Evolutionary conservation across 2,329 filamentous ascomycete genomes (phyloP).

Genomic region (Fusarium dlaminii): DNA sequence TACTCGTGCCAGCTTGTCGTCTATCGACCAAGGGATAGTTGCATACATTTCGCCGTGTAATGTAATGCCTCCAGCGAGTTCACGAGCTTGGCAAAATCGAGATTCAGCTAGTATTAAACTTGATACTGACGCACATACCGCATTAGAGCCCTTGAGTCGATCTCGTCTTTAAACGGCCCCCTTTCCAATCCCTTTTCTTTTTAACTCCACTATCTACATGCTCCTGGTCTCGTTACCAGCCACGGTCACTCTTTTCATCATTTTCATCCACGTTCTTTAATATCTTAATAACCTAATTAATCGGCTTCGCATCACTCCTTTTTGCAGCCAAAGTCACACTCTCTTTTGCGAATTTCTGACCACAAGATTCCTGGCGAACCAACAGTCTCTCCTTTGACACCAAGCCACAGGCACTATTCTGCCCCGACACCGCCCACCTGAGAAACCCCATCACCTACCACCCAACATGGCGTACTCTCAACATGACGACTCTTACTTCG

Average conservation of each 20-base stretch:
- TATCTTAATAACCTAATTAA: constrained; percentile 63
- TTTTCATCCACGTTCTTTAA: constrained; percentile 67
- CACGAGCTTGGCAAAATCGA: constrained; percentile 33
- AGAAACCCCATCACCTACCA: constrained; percentile 20
- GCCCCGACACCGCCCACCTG: constrained; percentile 23
- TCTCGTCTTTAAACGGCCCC: constrained; percentile 58
- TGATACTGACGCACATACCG: constrained; percentile 46
- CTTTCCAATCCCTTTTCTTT: constrained; percentile 56
- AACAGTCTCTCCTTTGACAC: constrained; percentile 57
- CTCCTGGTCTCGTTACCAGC: constrained; percentile 58
- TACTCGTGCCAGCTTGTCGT: constrained; percentile 39
- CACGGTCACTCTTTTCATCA: constrained; percentile 67
- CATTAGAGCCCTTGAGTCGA: constrained; percentile 56
- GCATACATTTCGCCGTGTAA: background rate
- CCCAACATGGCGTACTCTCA: constrained; percentile 59
- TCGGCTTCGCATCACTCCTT: constrained; percentile 51
- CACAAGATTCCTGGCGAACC: constrained; percentile 64
- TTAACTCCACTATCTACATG: constrained; percentile 51
- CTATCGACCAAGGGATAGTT: constrained; percentile 44
- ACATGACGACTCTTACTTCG: constrained; percentile 61
- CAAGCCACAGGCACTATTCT: constrained; percentile 37
- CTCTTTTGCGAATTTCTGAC: constrained; percentile 55
- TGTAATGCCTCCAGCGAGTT: background rate
- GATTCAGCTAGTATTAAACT: constrained; percentile 35
- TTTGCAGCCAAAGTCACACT: constrained; percentile 37